These are phyloP conservation scores for Psidium guajava DNA, from an alignment of 345 rosid species.

Conservation along the genomic window DNA sequence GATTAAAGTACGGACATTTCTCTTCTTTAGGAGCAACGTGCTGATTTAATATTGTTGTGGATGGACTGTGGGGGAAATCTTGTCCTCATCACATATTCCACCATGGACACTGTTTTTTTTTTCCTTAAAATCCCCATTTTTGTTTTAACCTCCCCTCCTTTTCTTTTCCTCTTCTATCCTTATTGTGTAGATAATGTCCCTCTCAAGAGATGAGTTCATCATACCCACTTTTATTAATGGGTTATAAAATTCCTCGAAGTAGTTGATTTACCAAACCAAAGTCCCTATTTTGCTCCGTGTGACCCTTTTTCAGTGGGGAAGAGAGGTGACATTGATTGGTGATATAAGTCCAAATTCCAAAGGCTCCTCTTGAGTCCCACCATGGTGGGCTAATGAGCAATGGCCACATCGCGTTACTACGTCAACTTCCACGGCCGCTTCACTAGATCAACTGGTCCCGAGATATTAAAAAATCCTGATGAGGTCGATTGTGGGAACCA, in stretches of 20 bases:
- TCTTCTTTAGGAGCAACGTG: background rate
- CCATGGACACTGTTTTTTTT: background rate
- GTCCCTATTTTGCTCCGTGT: conserved; percentile 2
- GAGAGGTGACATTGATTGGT: background rate
- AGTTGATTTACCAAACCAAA: conserved; percentile 11
- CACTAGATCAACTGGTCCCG: background rate
- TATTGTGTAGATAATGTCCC: background rate
- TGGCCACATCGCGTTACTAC: conserved; percentile 9
- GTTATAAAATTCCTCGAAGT: background rate
- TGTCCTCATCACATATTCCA: background rate
- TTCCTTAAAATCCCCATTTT: background rate
- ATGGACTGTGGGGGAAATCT: background rate
- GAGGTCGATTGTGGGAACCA: conserved; percentile 21
- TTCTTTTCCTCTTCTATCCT: background rate
- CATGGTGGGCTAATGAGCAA: conserved; percentile 7
- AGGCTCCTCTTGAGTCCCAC: conserved; percentile 7
- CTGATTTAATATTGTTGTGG: background rate
- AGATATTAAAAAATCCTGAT: conserved; percentile 1
- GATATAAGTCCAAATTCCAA: conserved; percentile 13
- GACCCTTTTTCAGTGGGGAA: conserved; percentile 11
- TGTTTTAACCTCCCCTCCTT: background rate
- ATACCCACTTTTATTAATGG: too few species aligned
- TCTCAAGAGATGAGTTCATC: background rate
- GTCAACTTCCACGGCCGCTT: background rate
- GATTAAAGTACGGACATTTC: background rate